Percentiles rank a stretch among this genome's conserved stretches.
phyloP scores from a whole-genome alignment of 2,329 filamentous ascomycete genomes.

The Diplodia corticola region DNA sequence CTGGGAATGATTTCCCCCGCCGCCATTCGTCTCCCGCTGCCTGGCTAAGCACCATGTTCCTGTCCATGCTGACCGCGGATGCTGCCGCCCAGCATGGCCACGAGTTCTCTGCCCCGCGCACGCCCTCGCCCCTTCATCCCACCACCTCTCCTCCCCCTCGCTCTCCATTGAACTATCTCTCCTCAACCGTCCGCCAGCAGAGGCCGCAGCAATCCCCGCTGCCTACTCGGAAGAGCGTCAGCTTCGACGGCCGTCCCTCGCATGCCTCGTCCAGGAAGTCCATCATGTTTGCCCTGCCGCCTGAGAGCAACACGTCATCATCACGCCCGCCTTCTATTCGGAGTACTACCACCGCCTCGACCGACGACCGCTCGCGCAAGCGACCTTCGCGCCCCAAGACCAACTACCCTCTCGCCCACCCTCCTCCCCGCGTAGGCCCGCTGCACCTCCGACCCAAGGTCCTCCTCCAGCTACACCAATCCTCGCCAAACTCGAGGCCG shows the following conservation, averaged over 20 bases:
- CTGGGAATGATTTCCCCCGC: slow-evolving; percentile 8
- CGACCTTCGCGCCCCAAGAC: slow-evolving; percentile 58
- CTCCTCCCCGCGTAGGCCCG: slow-evolving; percentile 59
- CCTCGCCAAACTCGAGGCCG: slow-evolving; percentile 61
- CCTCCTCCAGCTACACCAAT: slow-evolving; percentile 69
- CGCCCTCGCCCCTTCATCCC: slow-evolving; percentile 26
- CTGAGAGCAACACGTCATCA: slow-evolving; percentile 25
- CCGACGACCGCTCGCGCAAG: slow-evolving; percentile 42
- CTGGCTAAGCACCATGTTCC: slow-evolving; percentile 32
- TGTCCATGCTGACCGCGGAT: slow-evolving; percentile 42
- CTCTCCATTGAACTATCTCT: slow-evolving; percentile 39
- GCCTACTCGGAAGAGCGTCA: slow-evolving; percentile 15
- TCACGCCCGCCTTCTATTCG: slow-evolving; percentile 14
- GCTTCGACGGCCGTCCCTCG: slow-evolving; percentile 21
- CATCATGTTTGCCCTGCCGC: slow-evolving; percentile 24
- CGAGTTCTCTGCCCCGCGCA: slow-evolving; percentile 31
- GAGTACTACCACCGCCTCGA: slow-evolving; percentile 26
- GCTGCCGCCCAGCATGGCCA: slow-evolving; percentile 38
- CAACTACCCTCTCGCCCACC: slow-evolving; percentile 67
- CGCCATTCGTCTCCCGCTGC: not conserved
- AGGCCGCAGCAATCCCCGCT: slow-evolving; percentile 26
- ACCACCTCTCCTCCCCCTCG: slow-evolving; percentile 35
- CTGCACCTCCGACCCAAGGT: slow-evolving; percentile 67
- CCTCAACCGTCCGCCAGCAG: slow-evolving; percentile 33
- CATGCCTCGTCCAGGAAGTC: slow-evolving; percentile 21